Conservation (phyloP, 2,329 filamentous ascomycete genomes). For the Botryotinia globosa region DNA sequence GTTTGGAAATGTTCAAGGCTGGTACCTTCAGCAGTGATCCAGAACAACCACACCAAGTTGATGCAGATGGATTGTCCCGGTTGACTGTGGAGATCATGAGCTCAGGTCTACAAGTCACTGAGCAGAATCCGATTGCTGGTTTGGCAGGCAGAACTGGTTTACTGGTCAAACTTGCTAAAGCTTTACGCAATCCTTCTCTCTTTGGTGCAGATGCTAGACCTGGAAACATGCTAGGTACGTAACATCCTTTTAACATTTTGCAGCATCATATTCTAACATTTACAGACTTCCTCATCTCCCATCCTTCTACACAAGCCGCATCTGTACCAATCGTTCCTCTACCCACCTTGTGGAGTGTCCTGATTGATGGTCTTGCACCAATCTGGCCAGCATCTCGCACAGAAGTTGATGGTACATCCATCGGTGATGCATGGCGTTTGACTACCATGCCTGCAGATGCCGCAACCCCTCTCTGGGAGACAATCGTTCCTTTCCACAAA, state of each 20-base stretch:
- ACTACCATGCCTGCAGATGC: conserved; percentile 64
- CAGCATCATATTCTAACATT: conserved; percentile 29
- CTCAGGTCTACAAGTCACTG: conserved; percentile 78
- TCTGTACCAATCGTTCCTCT: conserved; percentile 84
- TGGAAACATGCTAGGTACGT: conserved; percentile 87
- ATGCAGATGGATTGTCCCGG: conserved; percentile 73
- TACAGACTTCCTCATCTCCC: conserved; percentile 84
- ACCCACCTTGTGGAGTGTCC: conserved; percentile 83
- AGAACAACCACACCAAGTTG: conserved; percentile 82
- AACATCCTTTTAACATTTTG: conserved; percentile 37
- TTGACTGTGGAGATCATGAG: conserved; percentile 73
- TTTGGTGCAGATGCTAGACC: conserved; percentile 83
- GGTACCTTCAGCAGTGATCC: conserved; percentile 84
- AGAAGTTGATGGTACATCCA: conserved; percentile 77
- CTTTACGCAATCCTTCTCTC: conserved; percentile 74
- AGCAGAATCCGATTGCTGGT: conserved; percentile 78
- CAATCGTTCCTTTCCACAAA: conserved; percentile 89
- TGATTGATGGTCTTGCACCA: conserved; percentile 80
- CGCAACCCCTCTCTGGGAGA: conserved; percentile 66
- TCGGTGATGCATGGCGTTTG: conserved; percentile 95
- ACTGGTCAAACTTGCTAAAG: conserved; percentile 70
- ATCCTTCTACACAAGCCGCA: conserved; percentile 83
- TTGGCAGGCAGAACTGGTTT: conserved; percentile 81
- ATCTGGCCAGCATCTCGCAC: conserved; percentile 91
- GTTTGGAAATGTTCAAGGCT: conserved; percentile 87